Base-by-base conservation (phyloP, 2,329 filamentous ascomycete genomes). In the Colletotrichum zoysiae region DNA sequence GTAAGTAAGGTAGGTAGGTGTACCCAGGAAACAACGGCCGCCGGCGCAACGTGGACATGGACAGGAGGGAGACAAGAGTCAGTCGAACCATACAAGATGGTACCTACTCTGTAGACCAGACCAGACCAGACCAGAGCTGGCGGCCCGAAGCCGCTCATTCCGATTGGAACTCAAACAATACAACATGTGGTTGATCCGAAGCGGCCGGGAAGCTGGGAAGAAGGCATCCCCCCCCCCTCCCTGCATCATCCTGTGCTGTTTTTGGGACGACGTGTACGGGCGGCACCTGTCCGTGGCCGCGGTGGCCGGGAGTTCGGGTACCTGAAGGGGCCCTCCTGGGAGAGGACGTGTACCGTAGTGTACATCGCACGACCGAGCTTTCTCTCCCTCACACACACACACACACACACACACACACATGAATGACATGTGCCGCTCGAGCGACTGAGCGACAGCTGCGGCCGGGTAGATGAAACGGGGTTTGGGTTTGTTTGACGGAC, bases 91-190 rank as follows among this genome's bases (percentile, higher is more conserved):
- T 68, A 30, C 30, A 30, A 3, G 3, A 30, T 30, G 30, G 30
- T 30, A 30, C 30, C 4, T 30, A 30, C 30, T 30, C 30, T 30
- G 30, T 30, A 3, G 30, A 30, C 30, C 30, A 30, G 30, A 30
- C 30, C 30, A 30, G 30, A 30, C 30, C 30, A 30, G 26, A 26
- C 30, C 20, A 71, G 68, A 71, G 65, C 69, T 69, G 23, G 61
- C 69, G 69, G 69, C 69, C 69, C 65, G 69, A 71, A 71, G 65
- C 65, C 69, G 69, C 59, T 26, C 38, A 46, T 64, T 67, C 65
- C 69, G 69, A 71, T 69, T 71, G 69, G 69, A 65, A 65, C 40
- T 48, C 59, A 65, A 69, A 71, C 69, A 65, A 30, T 2, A 55
- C 69, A 71, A 59, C 69, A 38, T 30, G 30, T 30, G 35, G 11